These are phyloP conservation scores for Ganoderma meredithae DNA, from an alignment of 1,284 basidiomycete species.

Conservation along the genomic window DNA sequence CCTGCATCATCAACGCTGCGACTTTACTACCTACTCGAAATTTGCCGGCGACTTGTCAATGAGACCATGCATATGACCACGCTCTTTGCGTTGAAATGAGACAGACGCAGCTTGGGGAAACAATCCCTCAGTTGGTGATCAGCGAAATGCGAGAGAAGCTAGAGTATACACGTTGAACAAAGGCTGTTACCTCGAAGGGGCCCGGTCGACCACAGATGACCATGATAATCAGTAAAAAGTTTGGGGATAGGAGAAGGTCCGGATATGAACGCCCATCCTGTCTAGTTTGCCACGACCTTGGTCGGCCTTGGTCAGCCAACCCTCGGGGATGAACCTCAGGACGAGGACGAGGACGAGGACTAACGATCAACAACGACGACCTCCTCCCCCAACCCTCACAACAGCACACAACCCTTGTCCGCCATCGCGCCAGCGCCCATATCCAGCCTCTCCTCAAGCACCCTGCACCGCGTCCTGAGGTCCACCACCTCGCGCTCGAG, in stretches of 20 bases:
- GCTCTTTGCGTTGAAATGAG: not conserved
- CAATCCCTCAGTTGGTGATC: not conserved
- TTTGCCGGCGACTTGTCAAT: not conserved
- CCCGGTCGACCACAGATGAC: not conserved
- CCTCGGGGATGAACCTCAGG: not conserved
- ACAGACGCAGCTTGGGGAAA: not conserved
- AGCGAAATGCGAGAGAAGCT: not conserved
- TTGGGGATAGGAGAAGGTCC: not conserved
- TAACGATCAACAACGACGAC: not conserved
- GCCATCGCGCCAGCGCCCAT: constrained; percentile 27
- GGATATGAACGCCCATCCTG: not conserved
- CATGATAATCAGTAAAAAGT: not conserved
- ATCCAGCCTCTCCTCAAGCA: constrained; percentile 50
- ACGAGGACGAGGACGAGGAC: not conserved
- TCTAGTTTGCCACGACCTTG: not conserved
- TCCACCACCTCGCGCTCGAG: constrained; percentile 61
- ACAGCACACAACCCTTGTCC: constrained; percentile 36
- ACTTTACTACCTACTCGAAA: not conserved
- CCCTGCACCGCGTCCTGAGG: constrained; percentile 52
- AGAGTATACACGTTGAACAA: not conserved
- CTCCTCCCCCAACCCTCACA: constrained; percentile 27
- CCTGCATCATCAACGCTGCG: not conserved
- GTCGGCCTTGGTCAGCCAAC: not conserved
- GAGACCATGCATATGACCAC: not conserved
- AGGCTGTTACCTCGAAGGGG: too few relatives aligned